These are phyloP conservation scores for Carallia brachiata DNA, from an alignment of 345 rosid species.

Conservation along the genomic window DNA sequence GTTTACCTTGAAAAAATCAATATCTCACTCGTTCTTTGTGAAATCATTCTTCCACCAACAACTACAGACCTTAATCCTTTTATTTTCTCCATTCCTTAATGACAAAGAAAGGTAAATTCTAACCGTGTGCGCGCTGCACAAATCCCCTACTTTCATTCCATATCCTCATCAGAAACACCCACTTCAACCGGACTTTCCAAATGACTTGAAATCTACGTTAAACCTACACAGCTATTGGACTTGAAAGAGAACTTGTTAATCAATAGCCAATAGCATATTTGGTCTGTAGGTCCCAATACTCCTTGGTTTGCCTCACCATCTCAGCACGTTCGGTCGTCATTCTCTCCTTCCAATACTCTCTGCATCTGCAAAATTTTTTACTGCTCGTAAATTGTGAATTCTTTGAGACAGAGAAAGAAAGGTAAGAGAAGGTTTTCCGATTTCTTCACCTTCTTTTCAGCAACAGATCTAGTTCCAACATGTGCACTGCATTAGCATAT, in stretches of 20 bases:
- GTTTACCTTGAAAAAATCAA: no score
- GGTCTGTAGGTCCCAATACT: constrained; percentile 71
- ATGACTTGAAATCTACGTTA: not conserved
- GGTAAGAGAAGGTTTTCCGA: not conserved
- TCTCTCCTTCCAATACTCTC: constrained; percentile 74
- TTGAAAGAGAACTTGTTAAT: not conserved
- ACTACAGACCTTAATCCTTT: no score
- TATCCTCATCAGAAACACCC: no score
- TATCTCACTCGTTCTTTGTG: no score
- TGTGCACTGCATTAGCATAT: constrained; percentile 61
- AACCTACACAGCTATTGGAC: not conserved
- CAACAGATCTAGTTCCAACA: constrained; percentile 72
- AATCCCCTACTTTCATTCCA: no score
- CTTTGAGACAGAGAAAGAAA: no score
- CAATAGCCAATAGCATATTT: constrained; percentile 56
- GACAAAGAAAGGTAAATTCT: no score
- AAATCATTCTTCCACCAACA: no score
- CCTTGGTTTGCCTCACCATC: constrained; percentile 68
- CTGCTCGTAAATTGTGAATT: not conserved
- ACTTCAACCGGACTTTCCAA: not conserved
- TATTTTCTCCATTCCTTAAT: no score
- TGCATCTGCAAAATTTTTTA: constrained; percentile 47
- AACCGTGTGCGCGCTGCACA: no score
- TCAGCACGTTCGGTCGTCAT: constrained; percentile 51
- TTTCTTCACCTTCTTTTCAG: constrained; percentile 54